Percentiles rank a stretch among this genome's conserved stretches.
These are phyloP conservation scores for Acer campestre DNA, from an alignment of 345 rosid genomes.

Conservation along the genomic window DNA sequence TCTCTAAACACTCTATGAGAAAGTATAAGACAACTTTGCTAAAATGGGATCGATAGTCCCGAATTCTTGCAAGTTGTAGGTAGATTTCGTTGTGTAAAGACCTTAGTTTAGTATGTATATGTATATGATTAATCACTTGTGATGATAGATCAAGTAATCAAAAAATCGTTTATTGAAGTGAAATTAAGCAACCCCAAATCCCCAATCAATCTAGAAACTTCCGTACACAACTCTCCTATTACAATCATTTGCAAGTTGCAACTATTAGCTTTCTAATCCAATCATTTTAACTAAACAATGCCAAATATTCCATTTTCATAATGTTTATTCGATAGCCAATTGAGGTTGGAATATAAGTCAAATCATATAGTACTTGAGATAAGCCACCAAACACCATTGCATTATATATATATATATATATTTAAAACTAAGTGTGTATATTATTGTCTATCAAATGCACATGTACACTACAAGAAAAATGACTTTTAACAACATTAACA, in stretches of 20 bases:
- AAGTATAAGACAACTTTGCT: no score
- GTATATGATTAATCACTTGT: not conserved
- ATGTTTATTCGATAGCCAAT: no score
- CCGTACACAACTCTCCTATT: not conserved
- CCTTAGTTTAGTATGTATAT: not conserved
- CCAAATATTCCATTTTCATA: no score
- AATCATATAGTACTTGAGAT: no score
- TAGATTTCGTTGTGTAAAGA: conserved; percentile 3
- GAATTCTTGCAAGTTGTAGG: not conserved
- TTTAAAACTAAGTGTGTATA: no score
- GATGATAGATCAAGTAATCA: not conserved
- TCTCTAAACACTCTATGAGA: not conserved
- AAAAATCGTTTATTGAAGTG: not conserved
- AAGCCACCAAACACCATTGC: no score
- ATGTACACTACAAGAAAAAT: no score
- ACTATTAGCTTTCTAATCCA: not conserved
- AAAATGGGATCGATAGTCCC: not conserved
- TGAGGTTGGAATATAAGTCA: no score
- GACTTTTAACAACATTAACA: no score
- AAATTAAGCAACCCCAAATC: not conserved
- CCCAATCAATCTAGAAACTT: not conserved
- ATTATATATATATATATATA: no score
- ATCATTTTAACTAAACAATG: not conserved
- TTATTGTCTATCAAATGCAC: not conserved
- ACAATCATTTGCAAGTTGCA: not conserved